Base-by-base conservation (phyloP, 2,329 filamentous ascomycete genomes). In the Nakataea oryzae region DNA sequence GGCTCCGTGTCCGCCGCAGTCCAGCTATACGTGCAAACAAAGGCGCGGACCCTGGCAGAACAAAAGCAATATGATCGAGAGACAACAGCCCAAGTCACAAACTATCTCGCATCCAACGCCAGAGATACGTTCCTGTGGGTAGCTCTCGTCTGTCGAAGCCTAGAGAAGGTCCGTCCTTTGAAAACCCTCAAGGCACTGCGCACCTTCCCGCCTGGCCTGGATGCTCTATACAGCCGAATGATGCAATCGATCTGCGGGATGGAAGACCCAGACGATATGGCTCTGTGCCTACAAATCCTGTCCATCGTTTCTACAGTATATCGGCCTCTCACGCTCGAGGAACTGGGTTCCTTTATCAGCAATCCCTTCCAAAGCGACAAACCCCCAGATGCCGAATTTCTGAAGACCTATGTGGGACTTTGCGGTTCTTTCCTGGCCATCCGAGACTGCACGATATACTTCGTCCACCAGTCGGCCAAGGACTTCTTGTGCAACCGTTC, bases 401-500 rank as follows among this genome's bases (percentile, higher is more conserved):
- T 17, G 21, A 64, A 68, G 2, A 29, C 61, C 24, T 65, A 76
- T 9, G 67, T 79, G 14, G 47, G 63, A 2, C 21, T 32, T 9
- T 32, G 62, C 4, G 79, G 74, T 63, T 73, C 75, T n/a, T 80
- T 74, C 8, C 76, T 79, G 60, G 75, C 69, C 1, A 17, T 75
- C 34, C 67, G 67, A 54, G 59, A 74, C 0, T 62, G 54, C 1
- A 64, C 30, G 0, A 57, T 79, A 7, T 72, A 68, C 57, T 72
- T 78, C 64, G 70, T 79, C 1, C 76, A 79, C 63, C 72, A 77
- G 62, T 79, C 76, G 3, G 78, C 75, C 0, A 77, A 78, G 64
- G 76, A 79, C 26, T 77, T 81, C 30, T 12, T 32, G 30, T 32
- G 30, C 30, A 9, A 32, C 30, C 30, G 9, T 32, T 32, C 30